Evolutionary conservation across 352 stramenopile species (phyloP).

Genomic region (Phytophthora multivora): DNA sequence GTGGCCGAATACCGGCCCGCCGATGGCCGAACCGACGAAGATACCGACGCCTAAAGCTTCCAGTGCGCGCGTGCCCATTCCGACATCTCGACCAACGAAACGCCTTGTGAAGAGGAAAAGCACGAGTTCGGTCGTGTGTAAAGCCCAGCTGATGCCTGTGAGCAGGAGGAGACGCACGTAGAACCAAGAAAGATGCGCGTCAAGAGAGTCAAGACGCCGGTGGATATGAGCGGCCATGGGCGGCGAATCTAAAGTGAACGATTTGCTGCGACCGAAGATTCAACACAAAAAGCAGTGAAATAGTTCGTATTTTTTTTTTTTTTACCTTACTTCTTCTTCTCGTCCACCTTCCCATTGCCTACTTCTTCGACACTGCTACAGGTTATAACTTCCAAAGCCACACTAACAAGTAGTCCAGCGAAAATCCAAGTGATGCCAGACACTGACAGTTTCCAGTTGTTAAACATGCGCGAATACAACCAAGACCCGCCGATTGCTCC

Average conservation of each 20-base stretch:
- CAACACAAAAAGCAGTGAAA: too few species aligned
- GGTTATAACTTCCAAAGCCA: constrained; percentile 3
- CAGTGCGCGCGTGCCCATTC: constrained; percentile 28
- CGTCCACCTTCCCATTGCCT: too few species aligned
- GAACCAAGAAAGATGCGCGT: constrained; percentile 27
- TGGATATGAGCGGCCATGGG: constrained; percentile 1
- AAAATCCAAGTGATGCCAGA: constrained; percentile 23
- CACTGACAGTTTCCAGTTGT: constrained; percentile 28
- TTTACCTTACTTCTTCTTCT: too few species aligned
- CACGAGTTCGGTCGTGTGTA: constrained; percentile 43
- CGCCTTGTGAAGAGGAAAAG: constrained; percentile 41
- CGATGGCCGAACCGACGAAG: constrained; percentile 29
- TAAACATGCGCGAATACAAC: constrained; percentile 32
- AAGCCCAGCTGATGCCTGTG: constrained; percentile 40
- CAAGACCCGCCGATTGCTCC: constrained; percentile 11
- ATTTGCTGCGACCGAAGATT: background rate
- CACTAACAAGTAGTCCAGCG: background rate
- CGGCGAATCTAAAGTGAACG: background rate
- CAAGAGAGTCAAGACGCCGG: constrained; percentile 24
- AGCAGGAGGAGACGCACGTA: constrained; percentile 40
- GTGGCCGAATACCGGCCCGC: constrained; percentile 31
- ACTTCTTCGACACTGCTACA: too few species aligned
- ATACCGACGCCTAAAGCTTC: constrained; percentile 29
- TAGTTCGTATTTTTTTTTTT: too few species aligned
- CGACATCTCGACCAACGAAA: constrained; percentile 27